Conservation (phyloP, 192 early-diverging fungal genomes). For the Linnemannia elongata region DNA sequence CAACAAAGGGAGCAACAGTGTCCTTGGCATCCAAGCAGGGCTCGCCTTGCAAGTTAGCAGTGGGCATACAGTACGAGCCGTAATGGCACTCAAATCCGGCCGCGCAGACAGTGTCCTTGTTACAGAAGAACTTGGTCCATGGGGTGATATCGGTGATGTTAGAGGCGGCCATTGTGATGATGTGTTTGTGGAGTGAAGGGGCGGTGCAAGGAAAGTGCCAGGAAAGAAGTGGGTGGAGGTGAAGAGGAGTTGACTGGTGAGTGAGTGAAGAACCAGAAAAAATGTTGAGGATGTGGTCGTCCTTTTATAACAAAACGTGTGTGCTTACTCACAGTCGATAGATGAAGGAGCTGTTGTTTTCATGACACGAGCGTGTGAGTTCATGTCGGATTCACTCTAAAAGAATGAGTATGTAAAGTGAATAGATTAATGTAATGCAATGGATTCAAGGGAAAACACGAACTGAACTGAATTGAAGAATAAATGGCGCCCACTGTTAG, state of each 20-base stretch:
- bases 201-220: neutral
- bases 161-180: constrained; percentile 17
- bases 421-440: neutral
- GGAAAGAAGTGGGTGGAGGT: neutral
- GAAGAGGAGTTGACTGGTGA: neutral
- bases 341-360: neutral
- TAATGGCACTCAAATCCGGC: constrained; percentile 24
- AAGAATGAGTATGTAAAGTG: neutral
- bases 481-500: neutral
- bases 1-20: constrained; percentile 36
- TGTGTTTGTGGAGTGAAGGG: neutral
- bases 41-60: constrained; percentile 19
- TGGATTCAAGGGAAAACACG: neutral
- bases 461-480: neutral
- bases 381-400: neutral
- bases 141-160: constrained; percentile 20
- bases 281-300: neutral
- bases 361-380: neutral
- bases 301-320: constrained; percentile 23
- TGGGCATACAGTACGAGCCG: constrained; percentile 47
- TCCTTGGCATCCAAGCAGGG: constrained; percentile 38
- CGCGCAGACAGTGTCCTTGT: constrained; percentile 12
- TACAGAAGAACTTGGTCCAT: constrained; percentile 48
- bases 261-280: constrained; percentile 5
- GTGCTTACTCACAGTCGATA: neutral